A percentile compares a stretch with the other conserved stretches of the same genome.
These are phyloP conservation scores for Gamsiella multidivaricata DNA, from an alignment of 192 early-diverging fungal genomes.

Conservation along the genomic window DNA sequence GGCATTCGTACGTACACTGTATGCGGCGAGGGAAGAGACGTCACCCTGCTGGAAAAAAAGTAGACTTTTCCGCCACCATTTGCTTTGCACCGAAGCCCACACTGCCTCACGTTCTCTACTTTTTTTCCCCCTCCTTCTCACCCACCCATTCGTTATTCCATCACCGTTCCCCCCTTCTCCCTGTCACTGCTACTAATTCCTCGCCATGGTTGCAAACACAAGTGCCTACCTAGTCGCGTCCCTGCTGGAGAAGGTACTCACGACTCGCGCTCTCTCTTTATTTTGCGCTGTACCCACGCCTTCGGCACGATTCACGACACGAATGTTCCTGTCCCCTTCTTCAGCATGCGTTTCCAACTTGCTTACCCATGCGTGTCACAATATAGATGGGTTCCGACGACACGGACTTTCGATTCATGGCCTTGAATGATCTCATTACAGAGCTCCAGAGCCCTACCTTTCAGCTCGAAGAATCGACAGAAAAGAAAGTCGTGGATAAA, in stretches of 20 bases:
- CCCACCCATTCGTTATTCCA: background rate
- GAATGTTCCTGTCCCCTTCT: too few species aligned
- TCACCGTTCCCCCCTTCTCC: background rate
- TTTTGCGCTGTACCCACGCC: background rate
- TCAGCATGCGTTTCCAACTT: background rate
- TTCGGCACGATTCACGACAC: too few species aligned
- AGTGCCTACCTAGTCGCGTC: constrained; percentile 73
- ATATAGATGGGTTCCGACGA: constrained; percentile 71
- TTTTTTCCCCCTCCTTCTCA: background rate
- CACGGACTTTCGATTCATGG: constrained; percentile 91
- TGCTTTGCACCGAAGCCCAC: too few species aligned
- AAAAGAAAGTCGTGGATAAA: constrained; percentile 70
- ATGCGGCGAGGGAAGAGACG: background rate
- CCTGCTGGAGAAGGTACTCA: constrained; percentile 76
- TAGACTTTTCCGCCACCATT: background rate
- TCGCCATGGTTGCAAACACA: constrained; percentile 56
- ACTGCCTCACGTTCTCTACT: background rate
- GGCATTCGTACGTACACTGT: too few species aligned
- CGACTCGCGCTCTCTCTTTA: background rate
- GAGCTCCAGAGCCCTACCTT: constrained; percentile 74
- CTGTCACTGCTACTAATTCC: background rate
- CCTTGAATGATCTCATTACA: constrained; percentile 78
- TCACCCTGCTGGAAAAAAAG: too few species aligned
- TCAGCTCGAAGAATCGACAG: constrained; percentile 66
- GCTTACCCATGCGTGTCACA: background rate